phyloP scores from a whole-genome alignment of 2,329 filamentous ascomycete species.

The Aspergillus sojae region DNA sequence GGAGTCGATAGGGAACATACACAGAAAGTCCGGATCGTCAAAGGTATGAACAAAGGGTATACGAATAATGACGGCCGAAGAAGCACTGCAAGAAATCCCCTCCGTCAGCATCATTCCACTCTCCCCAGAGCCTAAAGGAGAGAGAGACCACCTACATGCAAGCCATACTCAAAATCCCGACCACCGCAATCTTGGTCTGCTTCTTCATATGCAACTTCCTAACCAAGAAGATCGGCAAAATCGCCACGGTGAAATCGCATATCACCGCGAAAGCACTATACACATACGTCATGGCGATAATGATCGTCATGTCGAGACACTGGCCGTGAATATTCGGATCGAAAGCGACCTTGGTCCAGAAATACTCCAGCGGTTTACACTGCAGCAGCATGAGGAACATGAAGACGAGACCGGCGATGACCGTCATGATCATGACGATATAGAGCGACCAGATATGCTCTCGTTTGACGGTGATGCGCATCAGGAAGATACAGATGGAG shows the following conservation, averaged over 20 bases:
- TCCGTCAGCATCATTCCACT: background rate
- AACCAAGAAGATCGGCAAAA: conserved; percentile 58
- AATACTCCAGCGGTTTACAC: conserved; percentile 53
- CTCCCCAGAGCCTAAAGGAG: conserved; percentile 11
- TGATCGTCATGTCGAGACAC: conserved; percentile 45
- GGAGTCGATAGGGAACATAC: conserved; percentile 19
- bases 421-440: conserved; percentile 47
- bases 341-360: conserved; percentile 46
- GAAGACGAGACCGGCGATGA: conserved; percentile 50
- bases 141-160: conserved; percentile 44
- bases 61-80: conserved; percentile 49
- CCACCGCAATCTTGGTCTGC: conserved; percentile 55
- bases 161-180: conserved; percentile 58
- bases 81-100: conserved; percentile 35
- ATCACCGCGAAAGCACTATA: conserved; percentile 36
- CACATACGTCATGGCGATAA: conserved; percentile 38
- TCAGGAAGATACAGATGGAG: conserved; percentile 55
- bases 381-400: conserved; percentile 59
- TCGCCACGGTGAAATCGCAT: conserved; percentile 56
- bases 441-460: conserved; percentile 53
- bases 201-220: conserved; percentile 58
- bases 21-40: conserved; percentile 40
- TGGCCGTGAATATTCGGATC: conserved; percentile 36
- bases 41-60: conserved; percentile 45
- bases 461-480: conserved; percentile 52